Evolutionary conservation across 2,329 filamentous ascomycete species (phyloP), one percentile per base, ranked within the genome.

Genomic region (Cercospora berteroae): DNA sequence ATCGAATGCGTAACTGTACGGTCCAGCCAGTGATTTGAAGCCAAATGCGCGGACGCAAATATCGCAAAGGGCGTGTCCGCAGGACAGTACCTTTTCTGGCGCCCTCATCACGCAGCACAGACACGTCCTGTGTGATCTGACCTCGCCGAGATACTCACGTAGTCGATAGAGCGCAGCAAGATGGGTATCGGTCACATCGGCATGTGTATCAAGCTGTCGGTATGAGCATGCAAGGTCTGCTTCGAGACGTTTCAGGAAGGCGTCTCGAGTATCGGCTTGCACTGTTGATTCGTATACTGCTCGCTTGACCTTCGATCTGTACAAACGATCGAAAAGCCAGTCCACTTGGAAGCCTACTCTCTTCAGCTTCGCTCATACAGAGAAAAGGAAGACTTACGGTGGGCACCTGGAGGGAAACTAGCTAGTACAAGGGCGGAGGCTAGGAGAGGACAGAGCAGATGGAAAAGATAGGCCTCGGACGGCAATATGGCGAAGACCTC

Each of bases 11-110:
- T 42, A 42, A n/a, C 39, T 27, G 4, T 10, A 18, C 36, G 13
- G 77, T 73, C 68, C 76, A 77, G 18, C 13, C 3, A 42, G 39
- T 42, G 6, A 42, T 42, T 42, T 42, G 6, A 42, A 42, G 39
- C 39, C 6, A 42, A 42, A 42, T 42, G 72, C 75, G 33, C 71
- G 66, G 23, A 79, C 65, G 64, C 77, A 81, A 8, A 67, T 66
- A 64, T 81, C 71, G 67, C 74, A 81, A 12, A 81, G 68, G 4
- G 71, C 67, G 71, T 81, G 77, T 4, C 76, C 73, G 67, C 74
- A 81, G 20, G 68, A 70, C 6, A 81, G 69, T 7, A 75, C 72
- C 52, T 76, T 75, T 60, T 77, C 74, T 3, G 75, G 77, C n/a
- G 58, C 66, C 10, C 68, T 67, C 31, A 74, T 63, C 8, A 79